Conservation (phyloP, 1,284 basidiomycete genomes). For the Malassezia japonica region DNA sequence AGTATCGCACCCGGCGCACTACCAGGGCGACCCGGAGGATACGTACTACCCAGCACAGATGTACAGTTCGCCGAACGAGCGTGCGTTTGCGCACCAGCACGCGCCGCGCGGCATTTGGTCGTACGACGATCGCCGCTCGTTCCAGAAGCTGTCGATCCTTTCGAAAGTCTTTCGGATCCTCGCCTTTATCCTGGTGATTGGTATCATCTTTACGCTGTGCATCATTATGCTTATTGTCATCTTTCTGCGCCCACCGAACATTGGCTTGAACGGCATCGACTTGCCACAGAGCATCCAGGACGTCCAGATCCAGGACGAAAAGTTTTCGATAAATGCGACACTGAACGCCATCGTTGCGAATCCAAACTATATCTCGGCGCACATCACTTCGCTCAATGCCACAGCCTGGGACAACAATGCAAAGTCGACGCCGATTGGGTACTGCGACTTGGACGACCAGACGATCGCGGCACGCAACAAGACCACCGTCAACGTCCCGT, state of each 20-base stretch:
- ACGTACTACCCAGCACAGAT: background rate
- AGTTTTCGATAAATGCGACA: slow-evolving; percentile 33
- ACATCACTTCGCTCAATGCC: slow-evolving; percentile 29
- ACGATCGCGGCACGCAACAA: slow-evolving; percentile 59
- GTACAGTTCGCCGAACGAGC: background rate
- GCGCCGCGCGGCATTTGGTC: slow-evolving; percentile 30
- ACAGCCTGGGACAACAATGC: slow-evolving; percentile 26
- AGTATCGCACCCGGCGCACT: background rate
- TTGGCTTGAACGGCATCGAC: slow-evolving; percentile 26
- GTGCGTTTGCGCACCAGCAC: background rate
- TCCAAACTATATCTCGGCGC: slow-evolving; percentile 42
- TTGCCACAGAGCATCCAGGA: slow-evolving; percentile 18
- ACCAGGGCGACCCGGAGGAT: background rate
- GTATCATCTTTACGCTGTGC: slow-evolving; percentile 30
- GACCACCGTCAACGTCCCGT: slow-evolving; percentile 72
- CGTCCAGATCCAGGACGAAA: slow-evolving; percentile 22
- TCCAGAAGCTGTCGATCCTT: slow-evolving; percentile 25
- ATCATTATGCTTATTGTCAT: slow-evolving; percentile 36
- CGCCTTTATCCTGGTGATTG: slow-evolving; percentile 33
- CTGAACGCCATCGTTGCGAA: slow-evolving; percentile 38
- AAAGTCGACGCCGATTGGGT: slow-evolving; percentile 23
- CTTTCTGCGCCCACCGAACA: slow-evolving; percentile 41
- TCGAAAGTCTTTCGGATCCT: slow-evolving; percentile 33
- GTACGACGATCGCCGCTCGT: slow-evolving; percentile 31
- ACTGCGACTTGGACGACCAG: slow-evolving; percentile 52